Evolutionary conservation across 176 grass and related monocot genomes (phyloP), one percentile per base, ranked within the genome.

Genomic region (Oryza glumipatula): DNA sequence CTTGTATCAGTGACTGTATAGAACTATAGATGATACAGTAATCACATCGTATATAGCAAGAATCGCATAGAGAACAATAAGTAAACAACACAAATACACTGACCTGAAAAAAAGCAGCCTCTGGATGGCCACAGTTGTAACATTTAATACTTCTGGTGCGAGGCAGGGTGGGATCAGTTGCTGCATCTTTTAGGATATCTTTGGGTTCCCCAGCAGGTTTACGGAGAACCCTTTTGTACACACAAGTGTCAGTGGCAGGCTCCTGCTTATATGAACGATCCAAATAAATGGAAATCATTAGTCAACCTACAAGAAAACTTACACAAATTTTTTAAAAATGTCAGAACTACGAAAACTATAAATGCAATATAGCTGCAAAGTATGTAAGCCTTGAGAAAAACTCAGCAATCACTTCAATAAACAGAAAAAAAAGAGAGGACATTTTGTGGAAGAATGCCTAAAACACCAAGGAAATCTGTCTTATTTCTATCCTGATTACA

Each of bases 91-190:
- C 14, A 22, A 1, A 9, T 65, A 15, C 38, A 76, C 75, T 36
- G 64, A 98, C 95, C 93, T 92, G 87, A 82, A 93, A 98, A 85
- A 95, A 98, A 16, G 88, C 92, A 89, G 91, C 86, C 91, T 98
- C 93, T 45, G 89, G 87, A 84, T 88, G 83, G 54, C 91, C 88
- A 60, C 95, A 98, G 70, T 91, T 90, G 80, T 72, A 82, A 67
- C 95, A 95, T 81, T 44, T 98, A 82, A 93, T 76, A 88, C 92
- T 85, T 90, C 89, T 95, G 32, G 93, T 95, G 72, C 87, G 91
- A 91, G 93, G 93, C 38, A 95, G 85, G 86, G 86, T 90, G 56
- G 93, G 73, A 88, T 98, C 95, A 69, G 80, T 43, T 36, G 89
- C 79, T 75, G 80, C 91, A 82, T 98, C 93, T 67, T 97, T 89